Base-by-base conservation (phyloP, 2,329 filamentous ascomycete species). In the Bipolaris oryzae region DNA sequence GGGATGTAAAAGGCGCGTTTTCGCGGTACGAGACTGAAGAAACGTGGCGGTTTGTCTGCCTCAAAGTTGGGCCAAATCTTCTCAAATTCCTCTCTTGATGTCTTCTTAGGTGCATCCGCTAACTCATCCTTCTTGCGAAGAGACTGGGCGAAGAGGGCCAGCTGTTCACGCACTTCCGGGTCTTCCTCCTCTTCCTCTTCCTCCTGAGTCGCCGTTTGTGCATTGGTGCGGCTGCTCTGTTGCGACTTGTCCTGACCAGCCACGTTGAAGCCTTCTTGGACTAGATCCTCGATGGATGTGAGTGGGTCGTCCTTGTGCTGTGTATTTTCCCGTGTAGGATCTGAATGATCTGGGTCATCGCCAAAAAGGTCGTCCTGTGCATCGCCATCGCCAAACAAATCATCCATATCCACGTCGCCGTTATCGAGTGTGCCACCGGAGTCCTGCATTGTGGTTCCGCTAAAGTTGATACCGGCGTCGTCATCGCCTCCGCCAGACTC, bases 1-100 rank as follows among this genome's bases (percentile, higher is more conserved):
- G 89, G 88, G 60, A 90, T 84, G 76, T 90, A 94, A 52, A 87
- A 83, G 1, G 92, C 89, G 65, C 87, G 87, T 74, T 93, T 92
- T 5, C 89, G 87, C 2, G 91, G 91, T 34, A 99, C 86, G 5
- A 98, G 81, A 58, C 92, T 87, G 67, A 91, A 89, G 80, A 93
- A 97, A 39, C 87, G 86, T 25, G 95, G 86, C 16, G 90, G 85
- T 35, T 87, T 85, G 35, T 91, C 87, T 48, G 87, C 87, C 62
- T 91, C 86, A 74, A 94, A 98, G 7, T 85, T 84, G 1, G 95
- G 94, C 79, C 90, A 98, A 20, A 91, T 84, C 37, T 90, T 88
- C 65, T 89, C 88, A 50, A 96, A 83, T 1, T 93, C 80, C 59
- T 96, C 91, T 62, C 89, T 85, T 20, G 87, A 84, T 21, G 87